These are phyloP conservation scores for Coleophoma eucalyptorum DNA, from an alignment of 2,329 filamentous ascomycete species.

Conservation along the genomic window DNA sequence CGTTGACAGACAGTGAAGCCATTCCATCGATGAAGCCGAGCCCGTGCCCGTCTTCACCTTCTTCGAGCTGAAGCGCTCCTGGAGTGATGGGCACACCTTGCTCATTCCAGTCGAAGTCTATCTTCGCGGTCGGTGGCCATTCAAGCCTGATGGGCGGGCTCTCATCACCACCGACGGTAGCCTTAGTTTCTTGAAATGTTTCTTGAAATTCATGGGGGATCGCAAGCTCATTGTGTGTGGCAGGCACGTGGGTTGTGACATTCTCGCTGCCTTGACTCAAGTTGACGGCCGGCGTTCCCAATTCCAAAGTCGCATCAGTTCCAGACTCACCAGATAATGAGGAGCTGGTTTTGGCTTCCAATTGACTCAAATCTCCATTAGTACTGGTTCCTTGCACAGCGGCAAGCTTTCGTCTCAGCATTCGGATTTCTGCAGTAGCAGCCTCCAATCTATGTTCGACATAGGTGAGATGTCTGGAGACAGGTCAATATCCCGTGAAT, in stretches of 20 bases:
- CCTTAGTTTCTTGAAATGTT: background rate
- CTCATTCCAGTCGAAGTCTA: background rate
- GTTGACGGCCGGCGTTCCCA: too few relatives aligned
- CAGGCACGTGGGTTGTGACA: too few relatives aligned
- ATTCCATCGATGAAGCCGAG: conserved; percentile 12
- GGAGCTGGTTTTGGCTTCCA: too few relatives aligned
- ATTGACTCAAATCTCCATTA: too few relatives aligned
- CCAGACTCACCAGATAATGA: too few relatives aligned
- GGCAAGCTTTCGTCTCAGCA: background rate
- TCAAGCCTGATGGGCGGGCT: background rate
- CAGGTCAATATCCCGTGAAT: background rate
- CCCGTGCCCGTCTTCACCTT: background rate
- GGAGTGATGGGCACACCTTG: conserved; percentile 2
- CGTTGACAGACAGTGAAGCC: conserved; percentile 13
- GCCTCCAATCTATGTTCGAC: background rate
- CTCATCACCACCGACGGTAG: background rate
- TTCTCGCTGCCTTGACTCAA: too few relatives aligned
- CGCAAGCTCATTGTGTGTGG: too few relatives aligned
- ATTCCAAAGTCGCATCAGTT: too few relatives aligned
- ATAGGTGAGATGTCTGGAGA: background rate
- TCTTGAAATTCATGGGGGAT: background rate
- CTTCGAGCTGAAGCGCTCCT: conserved; percentile 3
- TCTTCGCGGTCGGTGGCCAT: background rate
- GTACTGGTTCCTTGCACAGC: background rate
- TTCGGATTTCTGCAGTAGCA: background rate